Percentiles rank a stretch among this genome's conserved stretches.
Evolutionary conservation across 257 asterid genomes (phyloP).

Genomic region (Lithospermum erythrorhizon): DNA sequence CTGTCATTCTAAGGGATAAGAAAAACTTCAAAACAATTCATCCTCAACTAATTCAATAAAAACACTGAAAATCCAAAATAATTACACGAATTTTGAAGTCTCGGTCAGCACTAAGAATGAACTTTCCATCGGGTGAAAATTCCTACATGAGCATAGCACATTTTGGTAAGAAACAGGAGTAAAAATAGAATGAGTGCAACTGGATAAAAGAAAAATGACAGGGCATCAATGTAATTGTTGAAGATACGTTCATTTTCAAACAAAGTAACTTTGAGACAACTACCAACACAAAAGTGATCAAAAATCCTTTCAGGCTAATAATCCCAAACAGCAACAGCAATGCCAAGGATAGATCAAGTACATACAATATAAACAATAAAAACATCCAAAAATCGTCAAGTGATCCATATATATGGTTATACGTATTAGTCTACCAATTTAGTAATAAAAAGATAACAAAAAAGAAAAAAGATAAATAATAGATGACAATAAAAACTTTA

Average conservation of each 20-base stretch:
- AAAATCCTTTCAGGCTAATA: background rate
- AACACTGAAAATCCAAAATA: too few species aligned
- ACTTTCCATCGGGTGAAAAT: conserved; percentile 62
- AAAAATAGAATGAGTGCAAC: background rate
- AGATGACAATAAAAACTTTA: conserved; percentile 15
- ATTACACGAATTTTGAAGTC: conserved; percentile 94
- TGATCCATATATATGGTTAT: too few species aligned
- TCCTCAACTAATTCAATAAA: background rate
- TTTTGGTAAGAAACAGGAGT: background rate
- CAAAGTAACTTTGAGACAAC: background rate
- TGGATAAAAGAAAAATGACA: background rate
- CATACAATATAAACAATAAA: too few species aligned
- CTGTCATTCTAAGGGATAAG: conserved; percentile 32
- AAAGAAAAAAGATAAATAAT: background rate
- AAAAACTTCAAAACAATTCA: background rate
- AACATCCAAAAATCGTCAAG: background rate
- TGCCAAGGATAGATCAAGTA: background rate
- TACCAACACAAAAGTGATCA: background rate
- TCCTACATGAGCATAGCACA: background rate
- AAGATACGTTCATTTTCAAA: too few species aligned
- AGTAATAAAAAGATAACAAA: background rate
- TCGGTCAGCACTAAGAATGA: conserved; percentile 77
- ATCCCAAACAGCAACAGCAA: background rate
- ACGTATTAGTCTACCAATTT: background rate
- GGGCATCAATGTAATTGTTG: background rate